Percentiles rank a stretch among this genome's conserved stretches.
Conservation (phyloP, 2,329 filamentous ascomycete genomes). For the Penicillium sp. region DNA sequence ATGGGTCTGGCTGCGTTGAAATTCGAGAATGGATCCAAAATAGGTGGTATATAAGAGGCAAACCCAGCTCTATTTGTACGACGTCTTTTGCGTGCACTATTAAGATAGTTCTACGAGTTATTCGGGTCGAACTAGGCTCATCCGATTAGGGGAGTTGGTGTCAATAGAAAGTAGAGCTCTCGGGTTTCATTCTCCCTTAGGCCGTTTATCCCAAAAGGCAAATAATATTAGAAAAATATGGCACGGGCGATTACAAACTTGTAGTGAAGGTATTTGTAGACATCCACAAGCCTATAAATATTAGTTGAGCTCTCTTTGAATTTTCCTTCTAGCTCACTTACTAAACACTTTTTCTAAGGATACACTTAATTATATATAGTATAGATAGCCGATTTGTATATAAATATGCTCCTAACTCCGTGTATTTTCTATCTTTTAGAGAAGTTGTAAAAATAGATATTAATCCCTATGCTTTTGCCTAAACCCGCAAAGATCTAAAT, state of each 20-base stretch:
- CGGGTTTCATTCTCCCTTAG: neutral
- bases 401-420: no score
- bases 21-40: neutral
- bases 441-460: no score
- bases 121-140: neutral
- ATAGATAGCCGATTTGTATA: no score
- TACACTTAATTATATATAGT: conserved; percentile 3
- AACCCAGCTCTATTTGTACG: neutral
- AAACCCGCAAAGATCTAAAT: no score
- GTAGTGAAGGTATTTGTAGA: neutral
- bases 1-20: neutral
- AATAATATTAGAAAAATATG: neutral
- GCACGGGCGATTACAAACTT: neutral
- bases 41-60: neutral
- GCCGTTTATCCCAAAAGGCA: neutral
- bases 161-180: neutral
- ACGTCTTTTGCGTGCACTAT: neutral
- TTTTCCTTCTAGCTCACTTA: conserved; percentile 2
- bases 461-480: no score
- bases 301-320: neutral
- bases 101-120: neutral
- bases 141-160: neutral
- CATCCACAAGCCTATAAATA: neutral
- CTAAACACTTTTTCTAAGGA: neutral
- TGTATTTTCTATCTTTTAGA: no score